These are phyloP conservation scores for Blastocystis sp. DNA, from an alignment of 352 stramenopile genomes.

Conservation along the genomic window DNA sequence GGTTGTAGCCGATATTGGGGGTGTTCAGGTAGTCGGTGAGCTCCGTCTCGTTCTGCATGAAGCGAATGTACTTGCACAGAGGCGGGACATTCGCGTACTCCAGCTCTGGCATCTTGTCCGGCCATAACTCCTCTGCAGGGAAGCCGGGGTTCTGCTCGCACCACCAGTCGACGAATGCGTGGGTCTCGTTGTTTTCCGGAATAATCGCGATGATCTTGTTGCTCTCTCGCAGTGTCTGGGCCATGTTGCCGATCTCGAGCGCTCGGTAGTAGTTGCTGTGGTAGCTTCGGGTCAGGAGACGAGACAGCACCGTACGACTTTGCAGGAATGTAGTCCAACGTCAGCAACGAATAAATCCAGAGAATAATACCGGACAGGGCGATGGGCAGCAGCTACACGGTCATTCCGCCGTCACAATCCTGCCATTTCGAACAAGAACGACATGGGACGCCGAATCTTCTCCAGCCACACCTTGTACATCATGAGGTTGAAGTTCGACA, in stretches of 20 bases:
- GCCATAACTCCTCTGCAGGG: conserved; percentile 34
- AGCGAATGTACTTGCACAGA: conserved; percentile 66
- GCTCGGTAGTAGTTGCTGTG: neutral
- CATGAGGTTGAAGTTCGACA: conserved; percentile 68
- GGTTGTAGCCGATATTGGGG: conserved; percentile 64
- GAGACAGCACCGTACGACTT: conserved; percentile 3
- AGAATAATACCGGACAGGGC: conserved; percentile 63
- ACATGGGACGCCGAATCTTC: conserved; percentile 65
- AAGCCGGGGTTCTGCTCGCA: conserved; percentile 68
- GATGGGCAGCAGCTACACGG: conserved; percentile 39
- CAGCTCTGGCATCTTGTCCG: conserved; percentile 62
- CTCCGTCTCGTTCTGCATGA: conserved; percentile 42
- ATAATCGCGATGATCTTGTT: conserved; percentile 64
- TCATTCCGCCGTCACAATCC: neutral
- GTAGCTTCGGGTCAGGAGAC: conserved; percentile 25
- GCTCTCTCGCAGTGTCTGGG: conserved; percentile 46
- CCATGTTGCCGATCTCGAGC: conserved; percentile 40
- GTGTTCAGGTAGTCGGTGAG: conserved; percentile 46
- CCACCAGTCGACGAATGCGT: conserved; percentile 42
- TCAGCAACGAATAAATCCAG: conserved; percentile 66
- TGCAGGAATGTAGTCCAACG: conserved; percentile 46
- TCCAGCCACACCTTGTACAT: conserved; percentile 69
- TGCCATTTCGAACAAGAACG: conserved; percentile 69
- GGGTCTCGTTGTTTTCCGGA: conserved; percentile 40
- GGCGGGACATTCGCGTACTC: conserved; percentile 55